Base-by-base conservation (phyloP, 768 basidiomycete genomes). In the Termitomyces sp. region DNA sequence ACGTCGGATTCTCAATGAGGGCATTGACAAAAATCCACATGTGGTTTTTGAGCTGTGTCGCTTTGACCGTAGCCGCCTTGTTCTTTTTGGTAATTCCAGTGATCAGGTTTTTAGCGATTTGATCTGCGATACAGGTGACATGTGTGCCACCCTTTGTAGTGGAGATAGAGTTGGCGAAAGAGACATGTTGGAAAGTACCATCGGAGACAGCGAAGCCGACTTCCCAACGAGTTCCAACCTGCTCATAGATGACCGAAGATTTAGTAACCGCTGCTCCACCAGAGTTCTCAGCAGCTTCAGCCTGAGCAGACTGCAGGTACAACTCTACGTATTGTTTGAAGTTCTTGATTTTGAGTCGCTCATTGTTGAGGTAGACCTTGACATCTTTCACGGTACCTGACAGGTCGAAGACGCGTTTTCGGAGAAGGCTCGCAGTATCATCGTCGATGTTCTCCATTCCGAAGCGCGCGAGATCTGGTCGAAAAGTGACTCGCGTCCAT, bases 11-110 rank as follows among this genome's bases (percentile, higher is more conserved):
- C 75, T 96, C 95, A 63, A 99, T 88, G 59, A 97, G 78, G 14
- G 92, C 86, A 66, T 98, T 98, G 67, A 99, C 87, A 66, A 98
- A 99, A 54, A 99, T 81, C 93, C 92, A 95, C 86, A 99, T 94
- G 68, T 99, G 95, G 66, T 89, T 94, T 79, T 93, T 96, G 75
- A 98, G 87, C 74, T 97, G 94, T 53, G 86, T 83, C 16, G 92
- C 81, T 71, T 98, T 98, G 66, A 98, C 89, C 0, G 89, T 82
- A n/a, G 94, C 93, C 3, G 80, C 93, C 75, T 97, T 98, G 77
- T 99, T 97, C 84, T 96, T 98, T 85, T 98, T 98, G 68, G 85
- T 76, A 62, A 98, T 94, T 7, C 82, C 81, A 14, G 87, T 75
- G 60, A 94, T 80, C 34, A 98, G 75, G 60, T 81, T 84, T 72